Base-by-base conservation (phyloP, 495 filamentous ascomycete species). In the Copromyces sp. region DNA sequence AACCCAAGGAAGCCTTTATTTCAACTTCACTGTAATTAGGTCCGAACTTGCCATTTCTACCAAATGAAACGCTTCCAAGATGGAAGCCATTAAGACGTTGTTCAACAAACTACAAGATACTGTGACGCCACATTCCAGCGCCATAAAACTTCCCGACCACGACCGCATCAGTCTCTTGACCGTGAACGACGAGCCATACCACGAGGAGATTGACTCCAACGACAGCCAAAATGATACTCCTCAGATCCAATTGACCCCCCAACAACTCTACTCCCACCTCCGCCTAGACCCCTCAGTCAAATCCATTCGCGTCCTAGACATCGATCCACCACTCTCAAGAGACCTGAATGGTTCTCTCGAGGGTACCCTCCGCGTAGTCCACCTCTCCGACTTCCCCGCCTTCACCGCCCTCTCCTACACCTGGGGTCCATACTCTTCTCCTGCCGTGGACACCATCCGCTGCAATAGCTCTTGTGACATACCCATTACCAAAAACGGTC, bases 341-440 rank as follows among this genome's bases (percentile, higher is more conserved):
- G 53, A n/a, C 29, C 16, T 8, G 3, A 41, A 71, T 4, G 59
- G 11, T 40, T 17, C 17, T 20, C 47, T 74, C 4, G 16, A 24
- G 4, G 71, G 59, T 14, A 42, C 59, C 37, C 68, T 73, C 17
- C 44, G 32, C 4, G 39, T 75, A 11, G 73, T 68, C 44, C 38
- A 39, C 5, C 73, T 75, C 16, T 47, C 69, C 20, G 71, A 75
- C 20, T 68, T 73, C 39, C 74, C 71, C 53, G 39, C 29, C 9
- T 75, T 68, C 59, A 74, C 74, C 16, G 75, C 75, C 44, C 69
- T 75, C 69, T 77, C 75, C 3, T 77, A 77, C 69, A 72, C 70
- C 32, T 77, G 75, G 75, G 73, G 75, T 32, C 29, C 53, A 32
- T 61, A 61, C 53, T 61, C 53, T 61, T 61, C 24, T 61, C 53